Evolutionary conservation across 441 rosid genomes (phyloP), one percentile per base, ranked within the genome.

Genomic region (Euphorbia celastroides): DNA sequence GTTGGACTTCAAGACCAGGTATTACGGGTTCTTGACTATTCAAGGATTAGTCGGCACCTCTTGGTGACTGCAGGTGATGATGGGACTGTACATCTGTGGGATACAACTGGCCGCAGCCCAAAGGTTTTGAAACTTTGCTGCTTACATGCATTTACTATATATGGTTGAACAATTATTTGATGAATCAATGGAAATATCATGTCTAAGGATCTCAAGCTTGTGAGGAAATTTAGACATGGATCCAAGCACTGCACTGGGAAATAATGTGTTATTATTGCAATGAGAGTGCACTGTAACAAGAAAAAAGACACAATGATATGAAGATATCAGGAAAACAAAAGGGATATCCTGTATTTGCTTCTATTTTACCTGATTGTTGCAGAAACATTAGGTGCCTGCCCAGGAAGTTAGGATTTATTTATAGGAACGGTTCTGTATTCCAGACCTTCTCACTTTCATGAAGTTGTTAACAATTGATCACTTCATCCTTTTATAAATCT

Each of bases 51-150:
- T 75, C 86, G 96, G 32, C 99, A 91, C 74, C 87, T 93, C 73
- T 79, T 93, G 79, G 88, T 84, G 65, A 89, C 96, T 72, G 92
- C 99, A 56, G 99, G 99, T 67, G 97, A 93, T 85, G 99, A 93
- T 79, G 99, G 99, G 14, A 86, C 99, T 48, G 80, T 88, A 36
- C 95, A 86, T 80, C 79, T 93, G 70, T 93, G 99, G 99, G 99
- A 93, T 71, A 85, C 95, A 52, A 91, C 96, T 68, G 90, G 96
- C 60, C 92, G 93, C 59, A 82, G 74, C 77, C 96, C 97, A 19
- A 93, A 93, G 99, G 97, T 93, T 46, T 65, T 68, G 30, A 16
- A 13, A 7, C 25, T 57, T 25, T 17, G 38, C 17, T 60, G 6
- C 68, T 58, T 11, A 31, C 44, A 55, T 32, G 26, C 57, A 51